Base-by-base conservation (phyloP, 352 stramenopile species). In the Phytopythium chamaehyphon region DNA sequence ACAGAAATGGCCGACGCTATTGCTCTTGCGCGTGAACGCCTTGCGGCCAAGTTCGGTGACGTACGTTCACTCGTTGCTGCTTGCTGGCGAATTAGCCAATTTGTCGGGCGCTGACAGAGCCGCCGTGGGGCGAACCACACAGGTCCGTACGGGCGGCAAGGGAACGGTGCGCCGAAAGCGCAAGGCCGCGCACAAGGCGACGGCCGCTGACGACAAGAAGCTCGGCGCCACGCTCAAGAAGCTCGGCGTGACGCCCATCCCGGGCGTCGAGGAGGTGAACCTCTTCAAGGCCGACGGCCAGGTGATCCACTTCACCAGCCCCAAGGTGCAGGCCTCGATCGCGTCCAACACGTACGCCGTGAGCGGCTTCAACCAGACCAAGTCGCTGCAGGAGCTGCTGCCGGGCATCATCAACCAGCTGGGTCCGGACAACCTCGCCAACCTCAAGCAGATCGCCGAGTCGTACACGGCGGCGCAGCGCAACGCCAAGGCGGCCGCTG, bases 231-330 rank as follows among this genome's bases (percentile, higher is more conserved):
- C 95, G 40, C 76, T 99, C 24, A 99, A 99, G 88, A 98, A 98
- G 79, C 86, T 99, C 43, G 93, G 94, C 46, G 92, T 98, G 56
- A 99, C 95, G 39, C 96, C 94, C 69, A 99, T 99, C 66, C 95
- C 96, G 23, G 97, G 90, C 55, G 98, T 99, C 52, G 96, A 99
- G 72, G 97, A 99, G 72, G 97, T 99, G 40, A 99, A 99, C 78
- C 92, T 99, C 63, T 99, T 99, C 88, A 98, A 98, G 84, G 90
- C 97, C 8, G 97, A 99, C 57, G 96, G 96, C 64, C 97, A 98
- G 65, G 96, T 99, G 18, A 98, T 99, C 72, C 96, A 99, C 73
- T 99, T 99, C 66, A 76, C 90, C 50, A 90, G 86, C 66, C 96
- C 96, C 36, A 99, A 99, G 87, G 96, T 99, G 42, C 96, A 99